Conservation (phyloP, 139 green algal genomes). For the Chlorella sp. region DNA sequence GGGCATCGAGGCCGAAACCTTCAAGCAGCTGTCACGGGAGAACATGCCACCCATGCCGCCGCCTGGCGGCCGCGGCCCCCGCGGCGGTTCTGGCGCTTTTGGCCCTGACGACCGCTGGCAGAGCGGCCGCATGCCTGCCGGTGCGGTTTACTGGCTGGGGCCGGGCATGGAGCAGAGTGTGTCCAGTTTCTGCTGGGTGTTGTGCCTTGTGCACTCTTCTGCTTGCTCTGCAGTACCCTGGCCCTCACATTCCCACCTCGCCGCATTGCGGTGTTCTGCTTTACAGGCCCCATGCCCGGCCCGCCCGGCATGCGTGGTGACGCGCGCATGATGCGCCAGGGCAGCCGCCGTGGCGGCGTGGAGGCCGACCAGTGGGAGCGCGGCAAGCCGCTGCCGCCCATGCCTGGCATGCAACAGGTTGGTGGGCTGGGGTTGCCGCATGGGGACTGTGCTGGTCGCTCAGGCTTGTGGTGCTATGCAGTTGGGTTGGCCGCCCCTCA, state of each 20-base stretch:
- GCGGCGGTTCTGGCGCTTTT: conserved; percentile 3
- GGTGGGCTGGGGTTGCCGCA: too few species aligned
- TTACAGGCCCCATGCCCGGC: conserved; percentile 14
- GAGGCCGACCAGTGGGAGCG: conserved; percentile 68
- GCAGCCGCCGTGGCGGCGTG: conserved; percentile 30
- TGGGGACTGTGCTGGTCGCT: too few species aligned
- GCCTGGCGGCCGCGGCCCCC: not conserved
- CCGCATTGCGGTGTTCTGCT: not conserved
- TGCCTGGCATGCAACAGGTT: conserved; percentile 22
- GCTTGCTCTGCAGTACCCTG: not conserved
- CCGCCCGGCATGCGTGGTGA: conserved; percentile 30
- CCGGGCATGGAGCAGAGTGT: too few species aligned
- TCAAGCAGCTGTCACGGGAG: conserved; percentile 28
- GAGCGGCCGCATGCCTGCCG: conserved; percentile 22
- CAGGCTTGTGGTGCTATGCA: too few species aligned
- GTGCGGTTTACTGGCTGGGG: not conserved
- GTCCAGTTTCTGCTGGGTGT: too few species aligned
- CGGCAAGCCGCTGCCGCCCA: conserved; percentile 56
- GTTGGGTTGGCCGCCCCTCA: too few species aligned
- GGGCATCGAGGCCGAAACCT: conserved; percentile 32
- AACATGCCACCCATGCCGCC: conserved; percentile 29
- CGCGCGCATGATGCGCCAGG: conserved; percentile 8
- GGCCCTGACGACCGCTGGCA: conserved; percentile 31
- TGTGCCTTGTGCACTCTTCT: too few species aligned
- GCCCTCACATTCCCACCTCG: not conserved